Conservation (phyloP, 106 monocot species). For the Allium fistulosum region DNA sequence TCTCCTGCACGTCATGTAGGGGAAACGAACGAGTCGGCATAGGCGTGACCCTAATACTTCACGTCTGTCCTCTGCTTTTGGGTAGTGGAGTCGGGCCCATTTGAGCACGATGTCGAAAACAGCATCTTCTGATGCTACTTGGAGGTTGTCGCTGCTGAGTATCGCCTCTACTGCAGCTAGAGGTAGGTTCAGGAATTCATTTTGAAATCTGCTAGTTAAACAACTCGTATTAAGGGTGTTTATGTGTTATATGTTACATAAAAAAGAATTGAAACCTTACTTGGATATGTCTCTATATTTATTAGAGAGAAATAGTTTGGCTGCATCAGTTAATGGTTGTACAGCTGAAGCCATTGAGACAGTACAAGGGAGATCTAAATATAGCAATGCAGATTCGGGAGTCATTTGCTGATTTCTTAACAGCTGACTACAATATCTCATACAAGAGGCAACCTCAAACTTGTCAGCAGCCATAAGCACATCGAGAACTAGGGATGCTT, state of each 20-base stretch:
- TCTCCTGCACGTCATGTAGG: slow-evolving; percentile 60
- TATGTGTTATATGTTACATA: background rate
- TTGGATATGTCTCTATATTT: slow-evolving; percentile 58
- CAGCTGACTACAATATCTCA: slow-evolving; percentile 67
- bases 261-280: slow-evolving; percentile 17
- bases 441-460: slow-evolving; percentile 76
- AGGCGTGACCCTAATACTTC: slow-evolving; percentile 50
- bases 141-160: slow-evolving; percentile 53
- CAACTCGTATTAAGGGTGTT: background rate
- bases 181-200: slow-evolving; percentile 65
- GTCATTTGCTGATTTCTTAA: slow-evolving; percentile 56
- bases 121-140: slow-evolving; percentile 76
- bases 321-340: slow-evolving; percentile 65
- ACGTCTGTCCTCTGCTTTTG: slow-evolving; percentile 42
- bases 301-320: slow-evolving; percentile 54
- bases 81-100: slow-evolving; percentile 60
- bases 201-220: slow-evolving; percentile 38
- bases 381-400: slow-evolving; percentile 65
- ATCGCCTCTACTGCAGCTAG: slow-evolving; percentile 58
- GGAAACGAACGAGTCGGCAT: slow-evolving; percentile 45
- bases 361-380: slow-evolving; percentile 60
- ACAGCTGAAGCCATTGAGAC: slow-evolving; percentile 64
- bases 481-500: slow-evolving; percentile 39
- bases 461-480: slow-evolving; percentile 79
- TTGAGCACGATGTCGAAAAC: slow-evolving; percentile 64